phyloP scores from a whole-genome alignment of 106 monocot genomes.

The Amphibolis antarctica region DNA sequence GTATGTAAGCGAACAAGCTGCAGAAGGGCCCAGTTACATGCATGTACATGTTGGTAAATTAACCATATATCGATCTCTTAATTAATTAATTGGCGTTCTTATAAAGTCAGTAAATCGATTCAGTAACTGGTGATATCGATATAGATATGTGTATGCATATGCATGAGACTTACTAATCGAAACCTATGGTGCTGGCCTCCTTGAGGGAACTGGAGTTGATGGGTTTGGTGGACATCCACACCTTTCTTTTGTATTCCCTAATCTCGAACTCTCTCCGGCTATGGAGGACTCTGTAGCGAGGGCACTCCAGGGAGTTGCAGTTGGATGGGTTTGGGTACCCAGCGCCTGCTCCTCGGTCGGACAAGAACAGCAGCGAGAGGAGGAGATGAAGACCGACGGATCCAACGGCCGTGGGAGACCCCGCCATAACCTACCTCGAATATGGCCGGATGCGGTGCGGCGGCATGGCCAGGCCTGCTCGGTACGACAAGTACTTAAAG shows the following conservation, averaged over 20 bases:
- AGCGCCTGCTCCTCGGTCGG: not conserved
- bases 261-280: slow-evolving; percentile 16
- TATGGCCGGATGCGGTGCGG: too few relatives aligned
- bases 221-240: slow-evolving; percentile 12
- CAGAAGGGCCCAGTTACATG: not conserved
- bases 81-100: too few relatives aligned
- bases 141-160: too few relatives aligned
- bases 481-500: too few relatives aligned
- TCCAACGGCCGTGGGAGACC: too few relatives aligned
- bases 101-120: too few relatives aligned
- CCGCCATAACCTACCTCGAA: too few relatives aligned
- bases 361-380: not conserved
- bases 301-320: slow-evolving; percentile 16
- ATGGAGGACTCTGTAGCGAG: slow-evolving; percentile 11
- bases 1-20: slow-evolving; percentile 19
- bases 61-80: too few relatives aligned
- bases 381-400: too few relatives aligned
- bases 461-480: too few relatives aligned
- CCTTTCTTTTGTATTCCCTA: slow-evolving; percentile 4
- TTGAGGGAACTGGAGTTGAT: slow-evolving; percentile 9
- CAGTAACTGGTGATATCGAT: too few relatives aligned
- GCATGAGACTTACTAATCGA: slow-evolving; percentile 1
- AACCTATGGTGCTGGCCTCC: slow-evolving; percentile 4
- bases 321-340: not conserved
- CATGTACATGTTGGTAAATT: not conserved